These are phyloP conservation scores for Chloranthus sessilifolius DNA, from an alignment of 164 flowering plant genomes.

Conservation along the genomic window DNA sequence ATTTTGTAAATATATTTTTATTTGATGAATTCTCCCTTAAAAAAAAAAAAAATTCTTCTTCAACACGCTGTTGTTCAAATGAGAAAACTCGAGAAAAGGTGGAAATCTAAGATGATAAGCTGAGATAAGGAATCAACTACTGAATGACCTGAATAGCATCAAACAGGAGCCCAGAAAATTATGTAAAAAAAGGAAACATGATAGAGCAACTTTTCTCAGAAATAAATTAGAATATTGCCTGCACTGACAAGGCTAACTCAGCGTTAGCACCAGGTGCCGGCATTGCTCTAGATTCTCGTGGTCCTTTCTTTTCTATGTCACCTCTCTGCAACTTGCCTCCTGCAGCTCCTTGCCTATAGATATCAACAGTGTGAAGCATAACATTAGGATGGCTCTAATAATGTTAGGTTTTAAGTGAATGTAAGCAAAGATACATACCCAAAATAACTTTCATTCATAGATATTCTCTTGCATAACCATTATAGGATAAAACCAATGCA, in stretches of 20 bases:
- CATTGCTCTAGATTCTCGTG: conserved; percentile 73
- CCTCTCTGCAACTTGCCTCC: conserved; percentile 54
- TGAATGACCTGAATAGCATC: background rate
- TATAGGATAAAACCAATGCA: too few species aligned
- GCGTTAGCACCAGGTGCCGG: conserved; percentile 99
- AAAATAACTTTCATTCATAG: background rate
- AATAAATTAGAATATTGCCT: conserved; percentile 38
- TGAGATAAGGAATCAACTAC: background rate
- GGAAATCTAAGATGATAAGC: too few species aligned
- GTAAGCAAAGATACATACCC: too few species aligned
- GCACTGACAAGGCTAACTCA: conserved; percentile 72
- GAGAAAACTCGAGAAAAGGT: too few species aligned
- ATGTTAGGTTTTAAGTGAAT: too few species aligned
- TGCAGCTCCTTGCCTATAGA: conserved; percentile 55
- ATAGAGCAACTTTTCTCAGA: background rate
- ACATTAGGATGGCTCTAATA: background rate
- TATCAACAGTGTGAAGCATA: background rate
- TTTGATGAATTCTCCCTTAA: too few species aligned
- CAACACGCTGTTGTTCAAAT: too few species aligned
- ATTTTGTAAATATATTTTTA: too few species aligned
- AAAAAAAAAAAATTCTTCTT: too few species aligned
- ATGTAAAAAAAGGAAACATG: background rate
- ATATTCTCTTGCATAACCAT: too few species aligned
- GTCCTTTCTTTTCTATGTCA: conserved; percentile 62
- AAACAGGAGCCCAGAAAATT: background rate